phyloP scores from a whole-genome alignment of 2,329 filamentous ascomycete species.

The Colletotrichum musae region DNA sequence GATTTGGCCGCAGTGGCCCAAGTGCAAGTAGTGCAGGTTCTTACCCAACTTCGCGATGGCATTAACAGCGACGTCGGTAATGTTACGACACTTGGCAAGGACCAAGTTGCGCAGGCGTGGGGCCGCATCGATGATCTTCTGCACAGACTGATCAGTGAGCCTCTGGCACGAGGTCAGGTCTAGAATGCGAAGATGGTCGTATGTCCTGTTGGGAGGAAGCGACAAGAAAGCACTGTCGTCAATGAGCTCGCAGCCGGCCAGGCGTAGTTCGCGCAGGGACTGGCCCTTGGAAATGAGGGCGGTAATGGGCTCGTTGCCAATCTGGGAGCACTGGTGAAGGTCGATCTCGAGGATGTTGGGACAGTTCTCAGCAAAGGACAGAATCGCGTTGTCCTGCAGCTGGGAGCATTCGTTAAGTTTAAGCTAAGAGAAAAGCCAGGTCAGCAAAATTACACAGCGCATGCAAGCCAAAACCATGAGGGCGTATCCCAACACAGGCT shows the following conservation, averaged over 20 bases:
- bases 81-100: slow-evolving; percentile 91
- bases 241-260: slow-evolving; percentile 88
- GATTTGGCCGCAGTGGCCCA: slow-evolving; percentile 93
- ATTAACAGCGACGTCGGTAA: slow-evolving; percentile 90
- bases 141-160: slow-evolving; percentile 88
- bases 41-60: slow-evolving; percentile 92
- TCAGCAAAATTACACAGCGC: slow-evolving; percentile 48
- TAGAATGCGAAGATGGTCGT: slow-evolving; percentile 91
- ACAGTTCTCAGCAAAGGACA: slow-evolving; percentile 89
- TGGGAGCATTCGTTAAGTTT: slow-evolving; percentile 96
- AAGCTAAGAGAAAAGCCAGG: slow-evolving; percentile 65
- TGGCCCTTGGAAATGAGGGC: slow-evolving; percentile 83
- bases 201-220: slow-evolving; percentile 77
- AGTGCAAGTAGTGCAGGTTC: slow-evolving; percentile 95
- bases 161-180: slow-evolving; percentile 91
- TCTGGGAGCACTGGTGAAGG: slow-evolving; percentile 84
- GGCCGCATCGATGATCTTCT: slow-evolving; percentile 88
- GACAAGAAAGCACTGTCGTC: slow-evolving; percentile 90
- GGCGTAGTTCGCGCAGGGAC: slow-evolving; percentile 89
- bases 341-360: slow-evolving; percentile 97
- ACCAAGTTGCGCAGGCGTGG: slow-evolving; percentile 93
- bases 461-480: neutral
- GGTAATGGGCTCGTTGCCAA: slow-evolving; percentile 88
- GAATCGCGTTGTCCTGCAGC: slow-evolving; percentile 84
- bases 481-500: neutral